phyloP scores from a whole-genome alignment of 1,284 basidiomycete species.

The Chondrostereum purpureum region DNA sequence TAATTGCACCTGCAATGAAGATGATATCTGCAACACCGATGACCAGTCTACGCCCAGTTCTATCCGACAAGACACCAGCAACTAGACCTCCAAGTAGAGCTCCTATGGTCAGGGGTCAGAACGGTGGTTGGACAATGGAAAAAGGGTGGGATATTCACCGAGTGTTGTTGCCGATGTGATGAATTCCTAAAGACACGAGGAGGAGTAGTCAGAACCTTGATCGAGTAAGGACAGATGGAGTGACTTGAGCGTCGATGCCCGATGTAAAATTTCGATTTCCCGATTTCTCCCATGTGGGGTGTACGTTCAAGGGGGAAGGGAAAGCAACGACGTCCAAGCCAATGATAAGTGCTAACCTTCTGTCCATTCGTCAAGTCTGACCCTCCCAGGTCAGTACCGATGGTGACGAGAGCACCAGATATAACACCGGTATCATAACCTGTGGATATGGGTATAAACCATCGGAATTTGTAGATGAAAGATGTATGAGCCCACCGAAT shows the following conservation, averaged over 20 bases:
- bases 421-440: constrained; percentile 81
- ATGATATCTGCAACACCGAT: constrained; percentile 68
- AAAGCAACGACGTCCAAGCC: background rate
- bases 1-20: constrained; percentile 71
- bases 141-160: constrained; percentile 34
- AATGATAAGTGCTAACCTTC: constrained; percentile 43
- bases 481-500: constrained; percentile 46
- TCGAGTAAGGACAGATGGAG: too few species aligned
- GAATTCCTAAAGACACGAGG: constrained; percentile 55
- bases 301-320: background rate
- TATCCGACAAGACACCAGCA: constrained; percentile 68
- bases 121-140: background rate
- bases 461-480: background rate
- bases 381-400: constrained; percentile 63
- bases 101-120: background rate
- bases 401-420: constrained; percentile 70
- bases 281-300: too few species aligned
- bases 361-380: constrained; percentile 51
- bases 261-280: too few species aligned
- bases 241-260: too few species aligned
- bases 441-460: constrained; percentile 18
- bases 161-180: constrained; percentile 79
- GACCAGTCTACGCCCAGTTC: constrained; percentile 63
- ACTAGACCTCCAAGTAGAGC: constrained; percentile 69
- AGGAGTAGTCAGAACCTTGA: constrained; percentile 1